Evolutionary conservation across 257 asterid genomes (phyloP), one percentile per base, ranked within the genome.

Genomic region (Nyctanthes arbortristis): DNA sequence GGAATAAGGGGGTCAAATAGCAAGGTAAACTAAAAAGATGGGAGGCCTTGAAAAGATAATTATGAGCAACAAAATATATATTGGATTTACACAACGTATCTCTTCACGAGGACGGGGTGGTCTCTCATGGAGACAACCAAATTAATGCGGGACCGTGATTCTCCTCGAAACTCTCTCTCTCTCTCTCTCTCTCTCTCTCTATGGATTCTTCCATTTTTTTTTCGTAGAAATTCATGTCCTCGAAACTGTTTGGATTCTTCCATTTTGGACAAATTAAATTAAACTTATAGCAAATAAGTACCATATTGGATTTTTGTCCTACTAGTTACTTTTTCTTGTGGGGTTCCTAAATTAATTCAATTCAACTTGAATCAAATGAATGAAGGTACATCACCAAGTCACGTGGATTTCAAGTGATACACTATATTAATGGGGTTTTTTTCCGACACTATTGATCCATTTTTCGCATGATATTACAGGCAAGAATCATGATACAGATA

Each of bases 161-260:
- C 11, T n/a, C 56, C 56, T 5, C 27, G 24, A 47, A 47, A 47
- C 9, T 47, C n/a, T n/a, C n/a, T n/a, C n/a, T n/a, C 57, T 20
- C 0, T n/a, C 20, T 47, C 57, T 47, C 18, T 9, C 20, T n/a
- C 20, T 47, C 20, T n/a, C 20, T n/a, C n/a, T n/a, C 57, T 20
- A 2, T n/a, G 56, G 28, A 20, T 47, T 47, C 57, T 47, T 47
- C 25, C 20, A n/a, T 47, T 47, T 47, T n/a, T 47, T 8, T 35
- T 12, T 1, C 10, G 28, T 47, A 1, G 28, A 47, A 47, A 18
- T 1, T 47, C 57, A 36, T 6, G 45, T 22, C 63, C 69, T 73
- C 63, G 70, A 65, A 80, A 80, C 74, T 80, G 71, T 37, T 63
- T 67, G 80, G 80, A 75, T 73, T 70, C 80, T 77, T 80, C 75